A percentile compares a stretch with the other conserved stretches of the same genome.
These are phyloP conservation scores for Solanum chilense DNA, from an alignment of 257 asterid species.

Conservation along the genomic window DNA sequence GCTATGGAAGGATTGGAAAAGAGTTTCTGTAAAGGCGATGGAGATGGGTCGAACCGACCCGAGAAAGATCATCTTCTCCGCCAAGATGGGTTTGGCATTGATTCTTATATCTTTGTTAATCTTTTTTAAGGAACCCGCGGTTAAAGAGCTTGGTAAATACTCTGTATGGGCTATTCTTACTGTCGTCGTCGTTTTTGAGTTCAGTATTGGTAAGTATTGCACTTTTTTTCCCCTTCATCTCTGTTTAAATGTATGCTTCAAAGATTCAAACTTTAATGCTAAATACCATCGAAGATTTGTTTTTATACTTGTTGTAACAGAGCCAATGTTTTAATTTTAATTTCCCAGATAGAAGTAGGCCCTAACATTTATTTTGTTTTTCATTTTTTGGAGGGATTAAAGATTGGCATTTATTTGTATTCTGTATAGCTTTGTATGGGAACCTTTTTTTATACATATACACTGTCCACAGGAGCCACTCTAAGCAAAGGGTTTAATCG, in stretches of 20 bases:
- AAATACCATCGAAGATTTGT: not conserved
- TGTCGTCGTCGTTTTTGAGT: slow-evolving; percentile 71
- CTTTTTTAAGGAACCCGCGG: slow-evolving; percentile 49
- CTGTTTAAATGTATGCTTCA: not conserved
- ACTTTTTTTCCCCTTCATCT: not conserved
- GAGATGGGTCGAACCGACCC: slow-evolving; percentile 66
- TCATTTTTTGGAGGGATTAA: not conserved
- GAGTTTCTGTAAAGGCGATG: slow-evolving; percentile 18
- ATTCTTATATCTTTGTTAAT: slow-evolving; percentile 46
- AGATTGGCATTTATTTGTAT: not conserved
- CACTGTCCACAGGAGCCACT: slow-evolving; percentile 57
- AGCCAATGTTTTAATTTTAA: not conserved
- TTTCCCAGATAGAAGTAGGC: not conserved
- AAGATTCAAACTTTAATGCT: not conserved
- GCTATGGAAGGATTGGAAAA: slow-evolving; percentile 9
- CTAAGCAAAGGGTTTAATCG: slow-evolving; percentile 88
- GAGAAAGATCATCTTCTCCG: slow-evolving; percentile 46
- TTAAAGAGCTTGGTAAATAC: slow-evolving; percentile 34
- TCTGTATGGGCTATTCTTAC: slow-evolving; percentile 73
- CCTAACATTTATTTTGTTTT: not conserved
- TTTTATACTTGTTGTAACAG: not conserved
- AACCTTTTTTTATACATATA: not conserved
- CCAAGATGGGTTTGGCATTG: slow-evolving; percentile 61
- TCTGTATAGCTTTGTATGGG: not conserved
- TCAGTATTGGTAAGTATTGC: slow-evolving; percentile 50